Conservation (phyloP, 225 moss, liverwort and hornwort species). For the Thuidium tamariscinum region DNA sequence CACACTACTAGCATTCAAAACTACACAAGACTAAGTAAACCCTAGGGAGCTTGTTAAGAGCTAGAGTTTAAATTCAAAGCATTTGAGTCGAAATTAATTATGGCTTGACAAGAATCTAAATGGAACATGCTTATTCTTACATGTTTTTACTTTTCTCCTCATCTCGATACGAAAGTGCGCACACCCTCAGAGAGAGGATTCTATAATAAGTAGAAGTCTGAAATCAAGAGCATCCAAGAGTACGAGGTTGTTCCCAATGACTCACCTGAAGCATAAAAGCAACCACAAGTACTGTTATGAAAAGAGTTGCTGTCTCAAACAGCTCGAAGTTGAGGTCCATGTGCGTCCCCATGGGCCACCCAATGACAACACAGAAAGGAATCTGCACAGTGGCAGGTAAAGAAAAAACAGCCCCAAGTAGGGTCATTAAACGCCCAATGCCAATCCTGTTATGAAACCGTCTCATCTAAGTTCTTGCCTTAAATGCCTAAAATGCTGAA, state of each 20-base stretch:
- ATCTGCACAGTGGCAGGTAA: constrained; percentile 9
- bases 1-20: not conserved
- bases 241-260: not conserved
- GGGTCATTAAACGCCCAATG: not conserved
- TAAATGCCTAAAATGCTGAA: not conserved
- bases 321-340: constrained; percentile 82
- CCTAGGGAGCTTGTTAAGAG: not conserved
- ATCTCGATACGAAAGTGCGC: not conserved
- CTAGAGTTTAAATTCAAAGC: not conserved
- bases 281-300: constrained; percentile 75
- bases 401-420: not conserved
- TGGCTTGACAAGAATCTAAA: not conserved
- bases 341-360: constrained; percentile 58
- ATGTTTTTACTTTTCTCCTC: not conserved
- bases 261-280: constrained; percentile 58
- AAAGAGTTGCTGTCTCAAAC: constrained; percentile 67
- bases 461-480: not conserved
- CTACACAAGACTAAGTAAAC: not conserved
- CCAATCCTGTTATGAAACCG: not conserved
- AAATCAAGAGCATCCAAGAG: not conserved
- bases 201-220: not conserved
- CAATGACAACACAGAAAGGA: constrained; percentile 76
- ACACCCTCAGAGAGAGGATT: not conserved
- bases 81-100: not conserved
- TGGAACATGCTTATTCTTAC: too few species aligned